These are phyloP conservation scores for Emiliania huxleyi DNA, from an alignment of 78 protist genomes.

Conservation along the genomic window DNA sequence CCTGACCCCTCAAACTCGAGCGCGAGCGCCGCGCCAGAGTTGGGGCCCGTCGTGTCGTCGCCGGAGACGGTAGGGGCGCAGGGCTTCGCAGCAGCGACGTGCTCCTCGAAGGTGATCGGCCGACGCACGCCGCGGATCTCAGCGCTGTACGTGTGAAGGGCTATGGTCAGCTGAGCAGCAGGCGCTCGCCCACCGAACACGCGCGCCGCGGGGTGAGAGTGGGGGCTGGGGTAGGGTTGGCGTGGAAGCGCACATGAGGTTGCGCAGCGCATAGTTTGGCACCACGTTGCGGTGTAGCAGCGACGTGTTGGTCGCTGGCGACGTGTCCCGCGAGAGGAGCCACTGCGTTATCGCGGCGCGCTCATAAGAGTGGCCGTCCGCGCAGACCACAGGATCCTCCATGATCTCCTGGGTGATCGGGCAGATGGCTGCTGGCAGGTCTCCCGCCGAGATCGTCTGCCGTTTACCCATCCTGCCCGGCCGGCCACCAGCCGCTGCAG, in stretches of 20 bases:
- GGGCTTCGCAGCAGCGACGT: conserved; percentile 1
- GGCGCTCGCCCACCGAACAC: too few species aligned
- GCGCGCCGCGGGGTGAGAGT: too few species aligned
- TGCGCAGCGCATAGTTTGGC: conserved; percentile 31
- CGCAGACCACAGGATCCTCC: conserved; percentile 53
- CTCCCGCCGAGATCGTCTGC: neutral
- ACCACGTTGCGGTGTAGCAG: conserved; percentile 29
- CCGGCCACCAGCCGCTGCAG: too few species aligned
- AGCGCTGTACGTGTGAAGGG: too few species aligned
- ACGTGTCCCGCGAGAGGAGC: conserved; percentile 28
- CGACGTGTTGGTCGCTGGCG: conserved; percentile 29
- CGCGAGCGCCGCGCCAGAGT: neutral
- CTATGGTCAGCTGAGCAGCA: too few species aligned
- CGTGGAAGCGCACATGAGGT: too few species aligned
- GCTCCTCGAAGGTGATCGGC: conserved; percentile 1
- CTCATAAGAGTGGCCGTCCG: conserved; percentile 49
- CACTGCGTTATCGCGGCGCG: conserved; percentile 26
- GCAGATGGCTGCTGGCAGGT: neutral
- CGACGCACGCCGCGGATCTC: conserved; percentile 16
- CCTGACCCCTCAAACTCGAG: neutral
- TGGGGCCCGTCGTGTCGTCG: neutral
- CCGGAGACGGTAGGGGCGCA: neutral
- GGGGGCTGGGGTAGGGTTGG: too few species aligned
- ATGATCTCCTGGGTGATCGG: conserved; percentile 52
- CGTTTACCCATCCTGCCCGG: too few species aligned